These are phyloP conservation scores for Kentomonas sorsogonicus DNA, from an alignment of 208 protist genomes.

Conservation along the genomic window DNA sequence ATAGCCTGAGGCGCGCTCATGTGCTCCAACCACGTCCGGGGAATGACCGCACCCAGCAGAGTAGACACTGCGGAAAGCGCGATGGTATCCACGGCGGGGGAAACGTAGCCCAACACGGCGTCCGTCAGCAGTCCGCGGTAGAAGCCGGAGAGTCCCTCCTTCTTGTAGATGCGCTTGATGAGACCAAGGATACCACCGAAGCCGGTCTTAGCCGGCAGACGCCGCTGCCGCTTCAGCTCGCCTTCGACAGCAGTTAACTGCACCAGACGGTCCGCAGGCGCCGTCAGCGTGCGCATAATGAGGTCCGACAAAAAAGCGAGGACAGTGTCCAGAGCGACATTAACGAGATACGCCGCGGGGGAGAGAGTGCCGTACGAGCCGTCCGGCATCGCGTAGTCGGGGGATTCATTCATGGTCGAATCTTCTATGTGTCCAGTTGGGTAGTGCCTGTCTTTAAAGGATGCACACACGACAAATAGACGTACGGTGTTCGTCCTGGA, in stretches of 20 bases:
- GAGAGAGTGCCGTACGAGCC: too few relatives aligned
- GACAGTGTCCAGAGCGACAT: conserved; percentile 37
- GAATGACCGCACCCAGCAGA: conserved; percentile 38
- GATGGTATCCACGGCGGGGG: conserved; percentile 47
- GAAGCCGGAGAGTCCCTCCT: conserved; percentile 49
- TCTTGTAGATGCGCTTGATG: conserved; percentile 47
- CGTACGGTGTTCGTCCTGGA: too few relatives aligned
- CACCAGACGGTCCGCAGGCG: conserved; percentile 59
- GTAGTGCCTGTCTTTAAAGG: too few relatives aligned
- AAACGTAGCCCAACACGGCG: conserved; percentile 48
- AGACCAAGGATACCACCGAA: conserved; percentile 49
- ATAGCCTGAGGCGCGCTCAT: conserved; percentile 42
- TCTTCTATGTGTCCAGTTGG: too few relatives aligned
- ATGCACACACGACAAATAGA: too few relatives aligned
- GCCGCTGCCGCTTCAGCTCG: conserved; percentile 63
- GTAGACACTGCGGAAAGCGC: conserved; percentile 39
- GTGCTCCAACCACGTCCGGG: conserved; percentile 20
- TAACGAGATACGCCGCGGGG: conserved; percentile 26
- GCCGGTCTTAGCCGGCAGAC: conserved; percentile 41
- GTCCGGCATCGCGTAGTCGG: too few relatives aligned
- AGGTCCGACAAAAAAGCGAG: too few relatives aligned
- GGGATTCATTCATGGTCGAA: too few relatives aligned
- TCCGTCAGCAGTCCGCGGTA: conserved; percentile 65
- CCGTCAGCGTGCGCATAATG: conserved; percentile 46
- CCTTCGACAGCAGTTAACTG: conserved; percentile 68